These are phyloP conservation scores for Petrea volubilis DNA, from an alignment of 257 asterid genomes.

Conservation along the genomic window DNA sequence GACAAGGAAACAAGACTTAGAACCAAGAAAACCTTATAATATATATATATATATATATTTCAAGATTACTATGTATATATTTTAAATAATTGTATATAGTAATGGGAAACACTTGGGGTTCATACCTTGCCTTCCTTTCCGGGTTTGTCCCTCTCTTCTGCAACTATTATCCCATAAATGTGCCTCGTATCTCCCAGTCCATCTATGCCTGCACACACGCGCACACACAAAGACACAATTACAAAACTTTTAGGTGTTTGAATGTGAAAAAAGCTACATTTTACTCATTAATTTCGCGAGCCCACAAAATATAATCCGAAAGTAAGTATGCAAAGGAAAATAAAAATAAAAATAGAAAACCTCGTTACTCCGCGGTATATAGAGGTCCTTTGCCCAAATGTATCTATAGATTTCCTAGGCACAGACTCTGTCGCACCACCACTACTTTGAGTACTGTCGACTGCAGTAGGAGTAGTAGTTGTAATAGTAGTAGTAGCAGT, in stretches of 20 bases:
- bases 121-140: conserved; percentile 96
- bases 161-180: conserved; percentile 96
- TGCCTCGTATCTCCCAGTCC: conserved; percentile 94
- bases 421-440: conserved; percentile 50
- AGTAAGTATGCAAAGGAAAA: not conserved
- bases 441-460: conserved; percentile 35
- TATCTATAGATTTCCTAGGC: conserved; percentile 70
- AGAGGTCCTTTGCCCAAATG: conserved; percentile 87
- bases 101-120: conserved; percentile 43
- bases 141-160: conserved; percentile 94
- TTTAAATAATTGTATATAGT: not conserved
- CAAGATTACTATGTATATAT: conserved; percentile 7
- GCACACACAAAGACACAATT: too few species aligned
- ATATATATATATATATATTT: not conserved
- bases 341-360: not conserved
- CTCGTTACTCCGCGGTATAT: conserved; percentile 91
- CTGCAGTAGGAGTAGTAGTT: not conserved
- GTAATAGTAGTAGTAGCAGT: too few species aligned
- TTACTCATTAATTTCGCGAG: not conserved
- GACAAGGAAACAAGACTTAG: conserved; percentile 37
- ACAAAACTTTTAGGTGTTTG: not conserved
- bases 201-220: conserved; percentile 59
- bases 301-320: not conserved
- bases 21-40: conserved; percentile 28
- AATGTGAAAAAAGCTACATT: not conserved